Evolutionary conservation across 2,329 filamentous ascomycete genomes (phyloP).

Genomic region (Fusarium miscanthi): DNA sequence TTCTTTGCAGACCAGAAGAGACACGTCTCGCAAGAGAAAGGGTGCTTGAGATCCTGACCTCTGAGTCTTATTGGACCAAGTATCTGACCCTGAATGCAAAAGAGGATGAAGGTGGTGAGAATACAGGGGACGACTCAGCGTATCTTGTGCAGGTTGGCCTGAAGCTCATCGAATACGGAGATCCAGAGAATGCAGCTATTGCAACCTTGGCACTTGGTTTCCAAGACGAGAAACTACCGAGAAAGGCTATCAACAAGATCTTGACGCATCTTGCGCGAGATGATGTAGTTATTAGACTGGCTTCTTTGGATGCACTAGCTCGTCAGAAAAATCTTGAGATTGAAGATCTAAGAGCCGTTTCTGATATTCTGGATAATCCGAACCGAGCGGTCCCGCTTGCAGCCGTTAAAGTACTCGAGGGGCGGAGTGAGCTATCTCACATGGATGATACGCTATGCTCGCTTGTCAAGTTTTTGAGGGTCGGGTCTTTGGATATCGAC

Average conservation of each 20-base stretch:
- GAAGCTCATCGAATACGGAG: not conserved
- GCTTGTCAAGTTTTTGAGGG: not conserved
- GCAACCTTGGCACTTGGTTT: not conserved
- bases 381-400: not conserved
- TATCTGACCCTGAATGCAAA: not conserved
- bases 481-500: not conserved
- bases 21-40: not conserved
- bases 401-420: not conserved
- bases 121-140: fast-evolving
- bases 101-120: no score
- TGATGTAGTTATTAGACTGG: not conserved
- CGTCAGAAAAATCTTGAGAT: not conserved
- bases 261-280: not conserved
- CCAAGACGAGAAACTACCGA: not conserved
- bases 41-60: not conserved
- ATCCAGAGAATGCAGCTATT: not conserved
- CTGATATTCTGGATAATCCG: not conserved
- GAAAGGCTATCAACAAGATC: not conserved
- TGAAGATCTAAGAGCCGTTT: not conserved
- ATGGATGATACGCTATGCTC: not conserved
- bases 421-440: not conserved
- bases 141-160: not conserved
- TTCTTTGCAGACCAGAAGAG: not conserved
- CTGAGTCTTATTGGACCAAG: not conserved
- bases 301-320: not conserved